phyloP scores from a whole-genome alignment of 169 alveolate species.

The Plasmodium fragile region DNA sequence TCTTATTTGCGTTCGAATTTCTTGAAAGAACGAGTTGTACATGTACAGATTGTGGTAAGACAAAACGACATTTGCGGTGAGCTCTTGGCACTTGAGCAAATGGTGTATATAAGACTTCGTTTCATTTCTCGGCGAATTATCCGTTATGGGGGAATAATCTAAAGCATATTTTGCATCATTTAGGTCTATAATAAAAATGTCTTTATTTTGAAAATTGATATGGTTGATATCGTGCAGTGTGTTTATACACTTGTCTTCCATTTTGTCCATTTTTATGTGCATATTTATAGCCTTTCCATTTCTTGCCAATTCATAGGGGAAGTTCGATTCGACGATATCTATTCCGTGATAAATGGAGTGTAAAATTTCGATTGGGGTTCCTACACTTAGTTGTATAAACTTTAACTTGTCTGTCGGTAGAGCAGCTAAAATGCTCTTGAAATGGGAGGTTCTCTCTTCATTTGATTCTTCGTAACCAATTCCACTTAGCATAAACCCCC shows the following conservation, averaged over 20 bases:
- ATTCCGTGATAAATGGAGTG: constrained; percentile 79
- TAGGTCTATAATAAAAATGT: constrained; percentile 68
- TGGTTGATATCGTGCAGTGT: constrained; percentile 25
- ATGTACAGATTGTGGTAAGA: constrained; percentile 76
- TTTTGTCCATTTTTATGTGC: constrained; percentile 14
- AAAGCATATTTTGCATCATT: constrained; percentile 65
- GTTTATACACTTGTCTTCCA: not conserved
- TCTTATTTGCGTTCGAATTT: constrained; percentile 68
- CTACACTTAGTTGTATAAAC: constrained; percentile 77
- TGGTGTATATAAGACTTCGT: constrained; percentile 78
- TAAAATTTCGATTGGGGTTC: constrained; percentile 80
- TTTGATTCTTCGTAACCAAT: constrained; percentile 72
- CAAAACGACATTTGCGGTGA: constrained; percentile 74
- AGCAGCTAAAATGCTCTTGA: constrained; percentile 15
- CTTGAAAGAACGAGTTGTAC: constrained; percentile 75
- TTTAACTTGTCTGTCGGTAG: constrained; percentile 69
- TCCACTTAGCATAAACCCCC: constrained; percentile 63
- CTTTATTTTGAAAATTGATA: constrained; percentile 41
- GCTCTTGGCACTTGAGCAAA: constrained; percentile 80
- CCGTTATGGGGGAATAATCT: constrained; percentile 55
- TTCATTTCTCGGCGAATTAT: constrained; percentile 79
- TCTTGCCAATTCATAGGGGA: constrained; percentile 75
- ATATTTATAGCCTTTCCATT: constrained; percentile 78
- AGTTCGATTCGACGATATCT: constrained; percentile 78
- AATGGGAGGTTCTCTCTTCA: constrained; percentile 26